A percentile compares a stretch with the other conserved stretches of the same genome.
Evolutionary conservation across 108 stramenopile species (phyloP).

Genomic region (Pelagomonas calceolata): DNA sequence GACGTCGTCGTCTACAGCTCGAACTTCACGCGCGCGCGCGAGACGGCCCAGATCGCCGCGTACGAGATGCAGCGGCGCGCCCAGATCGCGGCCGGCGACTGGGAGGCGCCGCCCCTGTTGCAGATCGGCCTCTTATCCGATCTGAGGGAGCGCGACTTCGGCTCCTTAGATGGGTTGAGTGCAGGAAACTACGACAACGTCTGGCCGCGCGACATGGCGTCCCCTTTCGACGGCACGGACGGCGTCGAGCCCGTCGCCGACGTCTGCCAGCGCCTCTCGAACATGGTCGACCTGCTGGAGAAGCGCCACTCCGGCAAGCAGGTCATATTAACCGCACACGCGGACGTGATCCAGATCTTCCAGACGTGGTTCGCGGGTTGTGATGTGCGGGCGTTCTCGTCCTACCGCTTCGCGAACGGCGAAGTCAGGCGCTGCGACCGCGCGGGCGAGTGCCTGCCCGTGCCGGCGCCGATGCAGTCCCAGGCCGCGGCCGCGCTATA

Average conservation of each 20-base stretch:
- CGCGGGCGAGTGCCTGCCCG: background rate
- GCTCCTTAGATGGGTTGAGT: constrained; percentile 47
- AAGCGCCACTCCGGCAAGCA: background rate
- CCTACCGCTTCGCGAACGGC: background rate
- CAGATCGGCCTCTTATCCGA: constrained; percentile 41
- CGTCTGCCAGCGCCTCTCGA: constrained; percentile 51
- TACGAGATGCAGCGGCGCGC: constrained; percentile 5
- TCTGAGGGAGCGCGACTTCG: constrained; percentile 71
- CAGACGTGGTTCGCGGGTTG: constrained; percentile 55
- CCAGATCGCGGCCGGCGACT: constrained; percentile 1
- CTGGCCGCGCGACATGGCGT: constrained; percentile 62
- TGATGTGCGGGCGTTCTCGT: background rate
- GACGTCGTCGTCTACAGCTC: constrained; percentile 27
- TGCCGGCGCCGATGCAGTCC: background rate
- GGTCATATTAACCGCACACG: constrained; percentile 63
- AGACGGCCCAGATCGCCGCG: constrained; percentile 54
- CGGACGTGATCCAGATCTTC: constrained; percentile 74
- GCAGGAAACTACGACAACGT: constrained; percentile 61
- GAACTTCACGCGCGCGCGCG: constrained; percentile 50
- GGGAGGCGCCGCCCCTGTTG: constrained; percentile 6
- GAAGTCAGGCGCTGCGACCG: background rate
- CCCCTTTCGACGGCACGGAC: constrained; percentile 25
- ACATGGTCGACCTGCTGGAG: constrained; percentile 38
- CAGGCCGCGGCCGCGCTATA: background rate
- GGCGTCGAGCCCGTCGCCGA: constrained; percentile 56